Evolutionary conservation across 2,329 filamentous ascomycete genomes (phyloP).

Genomic region (Acrocalymma vagum): DNA sequence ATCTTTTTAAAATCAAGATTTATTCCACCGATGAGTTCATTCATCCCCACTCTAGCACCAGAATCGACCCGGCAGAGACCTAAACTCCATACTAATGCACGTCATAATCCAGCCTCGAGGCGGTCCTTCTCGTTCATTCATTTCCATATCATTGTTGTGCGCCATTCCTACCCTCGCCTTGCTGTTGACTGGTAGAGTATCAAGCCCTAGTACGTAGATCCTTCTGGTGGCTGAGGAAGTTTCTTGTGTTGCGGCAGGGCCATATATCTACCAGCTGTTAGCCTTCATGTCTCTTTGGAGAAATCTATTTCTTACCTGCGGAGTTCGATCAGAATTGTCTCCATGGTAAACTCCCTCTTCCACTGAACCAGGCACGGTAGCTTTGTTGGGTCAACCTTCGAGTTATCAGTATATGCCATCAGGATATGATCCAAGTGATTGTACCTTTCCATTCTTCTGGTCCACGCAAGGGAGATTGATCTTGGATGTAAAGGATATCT

Average conservation of each 20-base stretch:
- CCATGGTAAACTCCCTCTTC: conserved; percentile 94
- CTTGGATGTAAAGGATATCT: conserved; percentile 90
- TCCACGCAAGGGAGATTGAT: conserved; percentile 98
- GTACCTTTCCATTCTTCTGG: conserved; percentile 75
- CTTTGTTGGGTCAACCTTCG: conserved; percentile 80
- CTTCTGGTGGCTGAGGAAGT: conserved; percentile 90
- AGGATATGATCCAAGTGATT: conserved; percentile 7
- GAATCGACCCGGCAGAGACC: conserved; percentile 19
- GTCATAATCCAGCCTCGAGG: conserved; percentile 16
- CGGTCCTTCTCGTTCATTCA: conserved; percentile 7
- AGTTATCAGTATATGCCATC: conserved; percentile 10
- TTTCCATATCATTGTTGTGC: conserved; percentile 9
- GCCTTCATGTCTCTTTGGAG: conserved; percentile 4
- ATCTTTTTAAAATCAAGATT: conserved; percentile 7
- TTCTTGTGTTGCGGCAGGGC: conserved; percentile 92
- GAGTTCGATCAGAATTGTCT: conserved; percentile 88
- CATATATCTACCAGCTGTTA: conserved; percentile 75
- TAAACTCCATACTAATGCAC: conserved; percentile 43
- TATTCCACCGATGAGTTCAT: conserved; percentile 21
- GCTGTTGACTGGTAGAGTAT: background rate
- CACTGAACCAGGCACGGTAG: conserved; percentile 87
- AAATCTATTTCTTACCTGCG: conserved; percentile 66
- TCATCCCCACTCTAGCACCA: conserved; percentile 16
- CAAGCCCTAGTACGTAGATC: conserved; percentile 64
- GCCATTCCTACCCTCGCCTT: background rate